Percentiles rank a stretch among this genome's conserved stretches.
phyloP scores from a whole-genome alignment of 2,329 filamentous ascomycete species.

The Neoascochyta sp. region DNA sequence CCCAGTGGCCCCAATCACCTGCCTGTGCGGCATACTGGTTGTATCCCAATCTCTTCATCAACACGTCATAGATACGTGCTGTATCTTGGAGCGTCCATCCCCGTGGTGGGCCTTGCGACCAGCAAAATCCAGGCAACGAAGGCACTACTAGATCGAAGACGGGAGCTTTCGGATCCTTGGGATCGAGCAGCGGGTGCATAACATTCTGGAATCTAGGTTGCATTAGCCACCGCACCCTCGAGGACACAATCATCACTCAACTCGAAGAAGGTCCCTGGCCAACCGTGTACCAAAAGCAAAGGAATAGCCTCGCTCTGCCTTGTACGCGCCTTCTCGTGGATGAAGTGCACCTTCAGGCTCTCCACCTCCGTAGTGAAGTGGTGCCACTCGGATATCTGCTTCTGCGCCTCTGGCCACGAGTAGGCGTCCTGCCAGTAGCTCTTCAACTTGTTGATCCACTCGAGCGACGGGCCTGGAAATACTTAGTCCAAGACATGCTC shows the following conservation, averaged over 20 bases:
- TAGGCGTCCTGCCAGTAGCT: slow-evolving; percentile 34
- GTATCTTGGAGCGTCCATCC: slow-evolving; percentile 47
- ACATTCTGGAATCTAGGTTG: slow-evolving; percentile 29
- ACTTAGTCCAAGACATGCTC: slow-evolving; percentile 1
- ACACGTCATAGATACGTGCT: slow-evolving; percentile 25
- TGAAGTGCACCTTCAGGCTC: slow-evolving; percentile 38
- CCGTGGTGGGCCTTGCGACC: slow-evolving; percentile 15
- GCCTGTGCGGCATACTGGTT: slow-evolving; percentile 38
- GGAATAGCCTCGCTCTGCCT: slow-evolving; percentile 39
- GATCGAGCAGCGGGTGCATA: slow-evolving; percentile 36
- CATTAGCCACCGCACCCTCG: not conserved
- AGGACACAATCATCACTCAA: slow-evolving; percentile 8
- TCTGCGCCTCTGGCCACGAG: slow-evolving; percentile 33
- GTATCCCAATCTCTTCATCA: slow-evolving; percentile 41
- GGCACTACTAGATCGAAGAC: slow-evolving; percentile 58
- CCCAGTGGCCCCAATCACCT: slow-evolving; percentile 44
- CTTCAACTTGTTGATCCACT: slow-evolving; percentile 37
- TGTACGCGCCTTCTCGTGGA: slow-evolving; percentile 33
- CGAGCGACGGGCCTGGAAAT: slow-evolving; percentile 16
- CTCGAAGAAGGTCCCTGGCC: slow-evolving; percentile 47
- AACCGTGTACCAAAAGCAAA: slow-evolving; percentile 44
- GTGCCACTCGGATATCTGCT: slow-evolving; percentile 30
- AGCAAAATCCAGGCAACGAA: slow-evolving; percentile 46
- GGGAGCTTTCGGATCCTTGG: slow-evolving; percentile 14
- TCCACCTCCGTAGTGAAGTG: slow-evolving; percentile 39